Percentiles rank a stretch among this genome's conserved stretches.
Conservation (phyloP, 2,329 filamentous ascomycete genomes). For the Fusarium subtropicale region DNA sequence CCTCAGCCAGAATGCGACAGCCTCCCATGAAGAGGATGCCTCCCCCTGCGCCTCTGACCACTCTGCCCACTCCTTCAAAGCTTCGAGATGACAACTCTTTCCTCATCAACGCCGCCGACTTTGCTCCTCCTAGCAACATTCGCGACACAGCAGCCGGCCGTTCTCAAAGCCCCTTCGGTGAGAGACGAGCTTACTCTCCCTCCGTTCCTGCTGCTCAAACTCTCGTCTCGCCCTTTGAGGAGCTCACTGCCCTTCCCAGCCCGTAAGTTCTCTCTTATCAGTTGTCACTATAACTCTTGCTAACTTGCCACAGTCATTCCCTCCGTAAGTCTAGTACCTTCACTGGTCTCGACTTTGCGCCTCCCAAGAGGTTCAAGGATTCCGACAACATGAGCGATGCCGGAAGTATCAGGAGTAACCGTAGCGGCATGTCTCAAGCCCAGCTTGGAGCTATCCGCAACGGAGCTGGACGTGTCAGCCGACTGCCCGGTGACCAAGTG, state of each 20-base stretch:
- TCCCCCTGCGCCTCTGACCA: conserved; percentile 78
- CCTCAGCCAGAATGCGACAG: conserved; percentile 59
- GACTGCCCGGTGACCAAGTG: conserved; percentile 83
- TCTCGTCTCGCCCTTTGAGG: conserved; percentile 85
- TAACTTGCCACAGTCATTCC: conserved; percentile 65
- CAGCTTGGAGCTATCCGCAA: conserved; percentile 78
- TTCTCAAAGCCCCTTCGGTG: conserved; percentile 72
- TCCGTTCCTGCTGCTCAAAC: conserved; percentile 80
- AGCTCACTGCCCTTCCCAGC: conserved; percentile 86
- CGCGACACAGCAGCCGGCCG: conserved; percentile 77
- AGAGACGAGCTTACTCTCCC: conserved; percentile 79
- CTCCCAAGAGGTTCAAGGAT: conserved; percentile 78
- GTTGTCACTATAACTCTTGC: conserved; percentile 2
- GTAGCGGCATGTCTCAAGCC: conserved; percentile 76
- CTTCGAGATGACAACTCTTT: conserved; percentile 85
- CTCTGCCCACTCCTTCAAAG: conserved; percentile 86
- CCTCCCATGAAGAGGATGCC: conserved; percentile 65
- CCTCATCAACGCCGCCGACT: conserved; percentile 77
- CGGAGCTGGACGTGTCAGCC: conserved; percentile 88
- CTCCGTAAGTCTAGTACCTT: conserved; percentile 83
- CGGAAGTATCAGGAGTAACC: conserved; percentile 74
- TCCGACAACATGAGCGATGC: conserved; percentile 71
- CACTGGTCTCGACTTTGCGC: conserved; percentile 83
- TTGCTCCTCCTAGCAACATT: conserved; percentile 80
- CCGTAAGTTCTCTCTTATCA: conserved; percentile 72